Evolutionary conservation across 148 eudicot genomes (phyloP).

Genomic region (Amaranthus cruentus): DNA sequence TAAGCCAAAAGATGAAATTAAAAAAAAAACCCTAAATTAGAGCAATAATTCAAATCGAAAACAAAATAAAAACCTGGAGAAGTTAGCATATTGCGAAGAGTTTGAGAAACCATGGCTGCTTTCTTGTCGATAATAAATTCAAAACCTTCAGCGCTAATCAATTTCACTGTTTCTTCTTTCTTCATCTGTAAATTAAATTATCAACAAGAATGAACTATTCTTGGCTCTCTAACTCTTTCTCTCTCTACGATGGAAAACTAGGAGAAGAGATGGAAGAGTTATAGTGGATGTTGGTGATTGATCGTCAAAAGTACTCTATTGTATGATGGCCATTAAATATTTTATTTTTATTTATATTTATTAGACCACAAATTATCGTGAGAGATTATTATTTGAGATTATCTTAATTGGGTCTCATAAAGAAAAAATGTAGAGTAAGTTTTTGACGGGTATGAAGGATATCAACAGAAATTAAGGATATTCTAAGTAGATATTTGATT

Average conservation of each 20-base stretch:
- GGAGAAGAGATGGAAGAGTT: not conserved
- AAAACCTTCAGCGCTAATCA: constrained; percentile 95
- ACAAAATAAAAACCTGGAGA: constrained; percentile 61
- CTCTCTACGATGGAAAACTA: not conserved
- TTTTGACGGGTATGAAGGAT: too few species aligned
- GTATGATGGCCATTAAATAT: not conserved
- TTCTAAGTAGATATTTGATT: too few species aligned
- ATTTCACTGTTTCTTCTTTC: constrained; percentile 81
- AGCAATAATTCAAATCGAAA: not conserved
- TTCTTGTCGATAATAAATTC: constrained; percentile 84
- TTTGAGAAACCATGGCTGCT: constrained; percentile 98
- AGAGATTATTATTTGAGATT: too few species aligned
- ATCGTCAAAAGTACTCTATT: not conserved
- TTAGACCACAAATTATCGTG: too few species aligned
- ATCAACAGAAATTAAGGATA: too few species aligned
- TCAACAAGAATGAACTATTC: not conserved
- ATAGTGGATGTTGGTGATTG: not conserved
- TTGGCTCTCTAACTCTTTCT: constrained; percentile 7
- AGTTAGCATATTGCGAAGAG: constrained; percentile 92
- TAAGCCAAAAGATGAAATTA: not conserved
- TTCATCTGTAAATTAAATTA: constrained; percentile 31
- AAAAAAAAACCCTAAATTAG: constrained; percentile 27
- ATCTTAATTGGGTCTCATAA: too few species aligned
- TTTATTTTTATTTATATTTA: too few species aligned
- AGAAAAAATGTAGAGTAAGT: too few species aligned